Evolutionary conservation across 2,329 filamentous ascomycete genomes (phyloP).

Genomic region (Aspergillus quadrilineatus): DNA sequence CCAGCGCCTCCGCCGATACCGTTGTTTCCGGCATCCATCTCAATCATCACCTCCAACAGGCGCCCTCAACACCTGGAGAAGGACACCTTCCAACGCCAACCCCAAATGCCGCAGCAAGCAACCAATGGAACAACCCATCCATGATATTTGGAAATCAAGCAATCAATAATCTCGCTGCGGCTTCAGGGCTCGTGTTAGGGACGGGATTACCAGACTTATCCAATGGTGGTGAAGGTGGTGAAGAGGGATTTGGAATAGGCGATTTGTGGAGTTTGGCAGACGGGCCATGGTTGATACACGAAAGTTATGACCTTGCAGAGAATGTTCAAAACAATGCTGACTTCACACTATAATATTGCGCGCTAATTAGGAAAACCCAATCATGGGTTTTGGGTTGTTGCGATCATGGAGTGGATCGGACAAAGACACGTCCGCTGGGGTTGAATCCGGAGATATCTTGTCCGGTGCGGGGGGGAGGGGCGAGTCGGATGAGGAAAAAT

Average conservation of each 20-base stretch:
- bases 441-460: slow-evolving; percentile 4
- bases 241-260: slow-evolving; percentile 8
- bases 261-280: slow-evolving; percentile 36
- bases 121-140: slow-evolving; percentile 10
- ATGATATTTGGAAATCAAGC: slow-evolving; percentile 10
- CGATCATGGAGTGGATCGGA: background rate
- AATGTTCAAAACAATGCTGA: slow-evolving; percentile 4
- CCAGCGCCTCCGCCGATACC: background rate
- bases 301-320: slow-evolving; percentile 7
- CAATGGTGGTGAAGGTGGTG: slow-evolving; percentile 18
- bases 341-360: background rate
- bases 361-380: background rate
- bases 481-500: background rate
- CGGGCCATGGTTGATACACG: slow-evolving; percentile 35
- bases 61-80: slow-evolving; percentile 1
- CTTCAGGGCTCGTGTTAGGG: slow-evolving; percentile 1
- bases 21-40: background rate
- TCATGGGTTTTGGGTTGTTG: background rate
- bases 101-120: background rate
- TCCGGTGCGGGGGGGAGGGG: slow-evolving; percentile 8
- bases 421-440: slow-evolving; percentile 9
- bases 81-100: background rate
- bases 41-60: background rate
- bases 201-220: background rate
- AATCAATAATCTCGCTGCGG: slow-evolving; percentile 4